Base-by-base conservation (phyloP, 2,329 filamentous ascomycete genomes). In the Cladosporium velox region DNA sequence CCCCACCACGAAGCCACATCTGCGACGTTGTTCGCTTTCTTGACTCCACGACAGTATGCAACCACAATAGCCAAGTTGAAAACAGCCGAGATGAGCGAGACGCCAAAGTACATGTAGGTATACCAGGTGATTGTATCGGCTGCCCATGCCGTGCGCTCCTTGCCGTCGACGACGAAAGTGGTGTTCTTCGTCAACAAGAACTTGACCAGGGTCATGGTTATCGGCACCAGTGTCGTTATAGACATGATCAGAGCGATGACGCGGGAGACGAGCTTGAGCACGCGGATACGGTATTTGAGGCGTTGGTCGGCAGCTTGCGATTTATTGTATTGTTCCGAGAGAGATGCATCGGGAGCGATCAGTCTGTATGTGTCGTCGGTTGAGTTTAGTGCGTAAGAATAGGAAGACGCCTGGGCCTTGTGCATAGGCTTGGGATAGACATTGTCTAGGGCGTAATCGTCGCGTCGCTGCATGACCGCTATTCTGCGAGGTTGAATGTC, bases 71-170 rank as follows among this genome's bases (percentile, higher is more conserved):
- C 58, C 34, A 76, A 54, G 67, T 81, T 76, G 64, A 80, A 71
- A 0, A 79, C 0, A 15, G 76, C 67, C 0, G 77, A 77, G 1
- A 74, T 55, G 21, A 66, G 67, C 0, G 79, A 73, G 21, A 79
- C 70, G 62, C 54, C 67, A 65, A 79, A 76, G 71, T 81, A 80
- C 71, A 78, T 75, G 68, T 74, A 79, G 3, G 78, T 80, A 4
- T 79, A 79, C 77, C 78, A 80, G 4, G 70, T 68, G 49, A 76
- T 77, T 32, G 77, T 71, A 63, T 77, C 69, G 8, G 74, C 69
- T 2, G 77, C 73, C 79, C 79, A 81, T 1, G 79, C 75, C 18
- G 75, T 80, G 57, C 79, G 77, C 21, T 63, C 11, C 28, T 59
- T 57, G 32, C 72, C 72, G 30, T 70, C 58, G 8, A 72, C 66